Conservation (phyloP, 305 asterid genomes). For the Lippia alba region DNA sequence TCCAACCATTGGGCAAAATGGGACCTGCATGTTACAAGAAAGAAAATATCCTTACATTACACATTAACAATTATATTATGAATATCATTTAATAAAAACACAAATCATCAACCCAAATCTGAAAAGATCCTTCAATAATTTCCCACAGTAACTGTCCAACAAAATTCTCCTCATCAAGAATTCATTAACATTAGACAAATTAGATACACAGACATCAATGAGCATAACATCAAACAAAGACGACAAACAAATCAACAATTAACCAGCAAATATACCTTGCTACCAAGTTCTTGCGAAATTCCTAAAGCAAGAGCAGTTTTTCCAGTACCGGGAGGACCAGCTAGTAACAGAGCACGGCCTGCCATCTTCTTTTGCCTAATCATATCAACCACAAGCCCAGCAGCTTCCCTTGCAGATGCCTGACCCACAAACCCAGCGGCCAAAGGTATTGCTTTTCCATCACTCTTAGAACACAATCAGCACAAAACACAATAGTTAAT, state of each 20-base stretch:
- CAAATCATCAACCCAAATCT: too few relatives aligned
- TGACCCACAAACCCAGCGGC: constrained; percentile 99
- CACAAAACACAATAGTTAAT: constrained; percentile 15
- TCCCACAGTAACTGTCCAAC: too few relatives aligned
- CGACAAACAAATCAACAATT: not conserved
- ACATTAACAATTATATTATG: too few relatives aligned
- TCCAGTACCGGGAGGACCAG: constrained; percentile 99
- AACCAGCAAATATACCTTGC: constrained; percentile 63
- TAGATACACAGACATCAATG: not conserved
- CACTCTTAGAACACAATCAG: constrained; percentile 50
- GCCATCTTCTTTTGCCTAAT: constrained; percentile 99
- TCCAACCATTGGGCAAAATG: constrained; percentile 99
- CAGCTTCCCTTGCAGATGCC: constrained; percentile 90
- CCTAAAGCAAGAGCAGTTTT: constrained; percentile 98
- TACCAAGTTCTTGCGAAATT: constrained; percentile 92
- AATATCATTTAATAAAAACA: too few relatives aligned
- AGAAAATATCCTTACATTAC: too few relatives aligned
- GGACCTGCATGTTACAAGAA: constrained; percentile 62
- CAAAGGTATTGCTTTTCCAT: constrained; percentile 86
- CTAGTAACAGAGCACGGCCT: constrained; percentile 84
- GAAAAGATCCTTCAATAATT: too few relatives aligned
- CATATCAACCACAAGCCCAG: constrained; percentile 96
- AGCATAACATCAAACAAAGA: not conserved
- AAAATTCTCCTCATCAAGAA: not conserved
- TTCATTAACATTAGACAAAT: not conserved